phyloP scores from a whole-genome alignment of 495 filamentous ascomycete genomes.

The Aspergillus incahuasiensis region DNA sequence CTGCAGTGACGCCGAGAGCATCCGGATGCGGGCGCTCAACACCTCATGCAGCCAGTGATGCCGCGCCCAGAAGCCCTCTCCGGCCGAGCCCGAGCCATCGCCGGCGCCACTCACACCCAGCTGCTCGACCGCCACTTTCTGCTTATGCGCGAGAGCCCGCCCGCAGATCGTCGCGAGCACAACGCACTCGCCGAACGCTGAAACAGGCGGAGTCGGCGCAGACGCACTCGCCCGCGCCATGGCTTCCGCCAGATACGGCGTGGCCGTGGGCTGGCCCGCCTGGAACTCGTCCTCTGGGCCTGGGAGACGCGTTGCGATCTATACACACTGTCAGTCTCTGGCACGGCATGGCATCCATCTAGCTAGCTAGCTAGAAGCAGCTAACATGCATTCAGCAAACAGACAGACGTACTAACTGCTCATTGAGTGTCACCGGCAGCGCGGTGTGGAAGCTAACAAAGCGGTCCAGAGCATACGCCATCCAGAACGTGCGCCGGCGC shows the following conservation, averaged over 20 bases:
- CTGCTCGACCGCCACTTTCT: constrained; percentile 26
- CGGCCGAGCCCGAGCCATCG: constrained; percentile 14
- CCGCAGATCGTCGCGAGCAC: constrained; percentile 46
- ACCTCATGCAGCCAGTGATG: constrained; percentile 48
- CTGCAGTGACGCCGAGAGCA: constrained; percentile 20
- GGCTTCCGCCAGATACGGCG: constrained; percentile 41
- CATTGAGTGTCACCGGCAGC: constrained; percentile 45
- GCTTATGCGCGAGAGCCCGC: constrained; percentile 41
- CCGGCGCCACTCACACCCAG: constrained; percentile 9
- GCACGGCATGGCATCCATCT: too few species aligned
- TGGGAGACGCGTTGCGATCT: constrained; percentile 22
- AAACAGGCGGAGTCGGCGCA: constrained; percentile 18
- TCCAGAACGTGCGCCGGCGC: constrained; percentile 51
- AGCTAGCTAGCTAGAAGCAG: too few species aligned
- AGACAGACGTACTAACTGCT: constrained; percentile 39
- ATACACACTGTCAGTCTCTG: too few species aligned
- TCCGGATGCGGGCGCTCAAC: constrained; percentile 32
- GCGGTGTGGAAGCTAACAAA: constrained; percentile 45
- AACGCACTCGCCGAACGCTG: constrained; percentile 44
- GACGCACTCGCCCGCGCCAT: constrained; percentile 23
- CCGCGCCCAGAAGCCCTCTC: constrained; percentile 42
- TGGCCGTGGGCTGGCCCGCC: constrained; percentile 38
- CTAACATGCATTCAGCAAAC: neutral
- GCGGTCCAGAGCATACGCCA: constrained; percentile 51
- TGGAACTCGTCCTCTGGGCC: constrained; percentile 48